Evolutionary conservation across 2,329 filamentous ascomycete genomes (phyloP), one percentile per base, ranked within the genome.

Genomic region (Alternaria consortialis): DNA sequence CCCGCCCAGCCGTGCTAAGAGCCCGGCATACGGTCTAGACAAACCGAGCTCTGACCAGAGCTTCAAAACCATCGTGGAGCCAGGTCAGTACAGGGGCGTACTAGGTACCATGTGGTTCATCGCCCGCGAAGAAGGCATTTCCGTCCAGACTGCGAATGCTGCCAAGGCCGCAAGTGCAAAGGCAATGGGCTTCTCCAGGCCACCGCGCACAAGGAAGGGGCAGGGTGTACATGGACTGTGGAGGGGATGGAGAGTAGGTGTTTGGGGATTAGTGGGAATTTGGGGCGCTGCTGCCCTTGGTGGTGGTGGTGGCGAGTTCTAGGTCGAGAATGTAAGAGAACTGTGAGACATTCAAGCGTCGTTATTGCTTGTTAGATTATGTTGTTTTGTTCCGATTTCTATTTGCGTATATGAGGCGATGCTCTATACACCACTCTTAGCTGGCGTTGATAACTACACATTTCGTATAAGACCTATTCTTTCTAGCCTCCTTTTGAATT

Each of bases 41-140:
- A 61, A 56, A 7, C 46, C 60, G 25, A 55, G 36, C 23, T 46
- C 36, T 7, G 67, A 78, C 13, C 67, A 66, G 66, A 79, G 79
- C 53, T 69, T 83, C 79, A 88, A 92, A 56, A 93, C 92, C 0
- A 89, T 97, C 56, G 88, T 98, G 0, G 88, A 91, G 2, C 84
- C 92, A 0, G 94, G 93, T 2, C 87, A 87, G 4, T 99, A 97
- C 77, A 84, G 87, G 34, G 95, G 95, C n/a, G 85, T 97, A 1
- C 77, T 95, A n/a, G 92, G 93, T 3, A 97, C 94, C 2, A 94
- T 97, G 86, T 94, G 93, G 84, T 87, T 87, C 62, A 95, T 99
- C 63, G 85, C 91, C 1, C 86, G 90, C 36, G 91, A 96, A 71
- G 95, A 99, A 77, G 95, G 95, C 7, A 81, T 61, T 82, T 70